phyloP scores from a whole-genome alignment of 208 protist species.

The Acanthamoeba culbertsoni region DNA sequence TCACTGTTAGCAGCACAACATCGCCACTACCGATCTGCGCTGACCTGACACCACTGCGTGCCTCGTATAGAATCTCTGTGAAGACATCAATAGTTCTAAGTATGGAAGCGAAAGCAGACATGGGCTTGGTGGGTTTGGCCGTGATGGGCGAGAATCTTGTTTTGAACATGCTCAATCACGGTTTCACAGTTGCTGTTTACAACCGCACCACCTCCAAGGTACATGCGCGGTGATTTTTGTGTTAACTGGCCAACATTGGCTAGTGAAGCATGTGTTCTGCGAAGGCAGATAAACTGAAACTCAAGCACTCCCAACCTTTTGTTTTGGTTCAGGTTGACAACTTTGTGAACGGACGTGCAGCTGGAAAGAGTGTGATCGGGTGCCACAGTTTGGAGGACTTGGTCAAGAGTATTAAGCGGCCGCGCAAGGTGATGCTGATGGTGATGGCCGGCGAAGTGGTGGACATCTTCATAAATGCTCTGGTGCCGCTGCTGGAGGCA shows the following conservation, averaged over 20 bases:
- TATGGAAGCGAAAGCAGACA: no score
- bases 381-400: conserved; percentile 82
- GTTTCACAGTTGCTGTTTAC: conserved; percentile 84
- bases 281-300: no score
- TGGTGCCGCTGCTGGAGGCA: conserved; percentile 28
- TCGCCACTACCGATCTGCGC: no score
- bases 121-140: conserved; percentile 96
- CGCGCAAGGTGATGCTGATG: conserved; percentile 94
- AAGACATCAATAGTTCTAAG: no score
- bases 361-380: conserved; percentile 73
- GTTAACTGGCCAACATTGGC: conserved; percentile 98
- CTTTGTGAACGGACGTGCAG: conserved; percentile 86
- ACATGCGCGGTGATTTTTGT: no score
- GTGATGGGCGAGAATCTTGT: conserved; percentile 99
- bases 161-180: conserved; percentile 97
- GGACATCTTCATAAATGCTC: conserved; percentile 89
- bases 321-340: conserved; percentile 85
- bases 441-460: conserved; percentile 96
- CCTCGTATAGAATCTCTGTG: no score
- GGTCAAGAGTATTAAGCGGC: conserved; percentile 83
- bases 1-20: no score
- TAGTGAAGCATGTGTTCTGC: conserved; percentile 95
- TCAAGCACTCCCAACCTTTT: no score
- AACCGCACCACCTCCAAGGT: conserved; percentile 78
- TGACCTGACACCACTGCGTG: no score